Evolutionary conservation across 2,329 filamentous ascomycete species (phyloP).

Genomic region (Clonostachys rosea): DNA sequence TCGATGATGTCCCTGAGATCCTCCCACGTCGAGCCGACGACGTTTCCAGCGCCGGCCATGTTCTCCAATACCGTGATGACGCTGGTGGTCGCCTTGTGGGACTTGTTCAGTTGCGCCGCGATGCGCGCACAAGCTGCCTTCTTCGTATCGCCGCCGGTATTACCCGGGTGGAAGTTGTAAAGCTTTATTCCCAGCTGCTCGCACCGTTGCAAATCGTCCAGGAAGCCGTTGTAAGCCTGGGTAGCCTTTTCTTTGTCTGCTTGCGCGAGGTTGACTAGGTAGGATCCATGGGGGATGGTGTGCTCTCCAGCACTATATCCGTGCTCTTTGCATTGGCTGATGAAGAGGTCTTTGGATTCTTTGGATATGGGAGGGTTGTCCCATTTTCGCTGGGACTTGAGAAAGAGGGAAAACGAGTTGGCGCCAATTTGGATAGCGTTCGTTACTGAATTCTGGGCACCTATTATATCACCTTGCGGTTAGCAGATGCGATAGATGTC

Average conservation of each 20-base stretch:
- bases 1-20: conserved; percentile 83
- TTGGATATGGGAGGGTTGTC: conserved; percentile 70
- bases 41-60: conserved; percentile 87
- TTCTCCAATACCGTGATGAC: conserved; percentile 90
- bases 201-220: conserved; percentile 84
- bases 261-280: conserved; percentile 93
- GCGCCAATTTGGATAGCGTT: conserved; percentile 80
- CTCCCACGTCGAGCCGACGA: conserved; percentile 80
- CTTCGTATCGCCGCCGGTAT: conserved; percentile 63
- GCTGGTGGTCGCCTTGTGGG: conserved; percentile 68
- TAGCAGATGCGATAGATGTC: too few species aligned
- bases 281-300: conserved; percentile 89
- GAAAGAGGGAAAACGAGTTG: conserved; percentile 90
- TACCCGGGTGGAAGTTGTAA: conserved; percentile 99
- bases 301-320: conserved; percentile 67
- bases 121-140: conserved; percentile 72
- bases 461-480: conserved; percentile 30
- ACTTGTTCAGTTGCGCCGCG: conserved; percentile 74
- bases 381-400: conserved; percentile 98
- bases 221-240: conserved; percentile 80
- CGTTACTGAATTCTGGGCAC: conserved; percentile 81
- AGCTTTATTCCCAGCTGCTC: conserved; percentile 79
- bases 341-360: conserved; percentile 66
- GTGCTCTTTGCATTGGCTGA: conserved; percentile 61
- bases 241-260: conserved; percentile 72